Conservation (phyloP, 495 filamentous ascomycete genomes). For the Thermothielavioides terrestris region DNA sequence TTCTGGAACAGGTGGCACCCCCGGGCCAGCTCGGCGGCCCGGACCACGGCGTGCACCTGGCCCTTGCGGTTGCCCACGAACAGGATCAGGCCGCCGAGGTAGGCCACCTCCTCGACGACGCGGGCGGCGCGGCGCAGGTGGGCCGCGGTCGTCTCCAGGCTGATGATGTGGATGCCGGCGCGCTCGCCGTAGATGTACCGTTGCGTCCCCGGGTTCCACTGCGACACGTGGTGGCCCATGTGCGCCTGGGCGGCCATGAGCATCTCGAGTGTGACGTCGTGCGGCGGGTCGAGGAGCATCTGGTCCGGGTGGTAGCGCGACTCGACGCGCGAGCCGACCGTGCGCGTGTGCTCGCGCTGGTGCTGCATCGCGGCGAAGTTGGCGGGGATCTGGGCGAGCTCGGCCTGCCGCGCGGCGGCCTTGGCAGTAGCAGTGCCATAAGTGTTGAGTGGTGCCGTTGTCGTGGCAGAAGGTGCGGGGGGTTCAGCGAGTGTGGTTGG, state of each 20-base stretch:
- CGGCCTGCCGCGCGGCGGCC: constrained; percentile 5
- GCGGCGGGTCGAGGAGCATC: constrained; percentile 61
- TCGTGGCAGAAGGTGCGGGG: not conserved
- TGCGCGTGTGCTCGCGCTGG: constrained; percentile 25
- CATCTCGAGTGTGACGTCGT: constrained; percentile 80
- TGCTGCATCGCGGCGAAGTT: constrained; percentile 18
- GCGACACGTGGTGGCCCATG: constrained; percentile 82
- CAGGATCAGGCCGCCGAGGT: constrained; percentile 73
- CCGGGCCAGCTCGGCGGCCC: constrained; percentile 65
- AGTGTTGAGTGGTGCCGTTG: constrained; percentile 11
- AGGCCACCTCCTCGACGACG: constrained; percentile 78
- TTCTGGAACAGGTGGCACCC: constrained; percentile 88
- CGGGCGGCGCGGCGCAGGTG: constrained; percentile 84
- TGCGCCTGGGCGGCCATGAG: constrained; percentile 86
- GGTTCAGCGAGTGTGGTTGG: constrained; percentile 4
- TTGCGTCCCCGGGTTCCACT: constrained; percentile 93
- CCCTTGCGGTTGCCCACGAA: constrained; percentile 82
- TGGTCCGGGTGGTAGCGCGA: constrained; percentile 59
- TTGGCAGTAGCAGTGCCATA: constrained; percentile 4
- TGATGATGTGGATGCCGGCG: constrained; percentile 88
- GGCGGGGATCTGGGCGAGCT: constrained; percentile 25
- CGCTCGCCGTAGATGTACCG: constrained; percentile 92
- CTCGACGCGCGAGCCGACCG: constrained; percentile 46
- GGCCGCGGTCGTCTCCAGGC: constrained; percentile 74
- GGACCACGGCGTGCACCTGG: constrained; percentile 68